A percentile compares a stretch with the other conserved stretches of the same genome.
phyloP scores from a whole-genome alignment of 495 filamentous ascomycete species.

The Copromyces sp. region DNA sequence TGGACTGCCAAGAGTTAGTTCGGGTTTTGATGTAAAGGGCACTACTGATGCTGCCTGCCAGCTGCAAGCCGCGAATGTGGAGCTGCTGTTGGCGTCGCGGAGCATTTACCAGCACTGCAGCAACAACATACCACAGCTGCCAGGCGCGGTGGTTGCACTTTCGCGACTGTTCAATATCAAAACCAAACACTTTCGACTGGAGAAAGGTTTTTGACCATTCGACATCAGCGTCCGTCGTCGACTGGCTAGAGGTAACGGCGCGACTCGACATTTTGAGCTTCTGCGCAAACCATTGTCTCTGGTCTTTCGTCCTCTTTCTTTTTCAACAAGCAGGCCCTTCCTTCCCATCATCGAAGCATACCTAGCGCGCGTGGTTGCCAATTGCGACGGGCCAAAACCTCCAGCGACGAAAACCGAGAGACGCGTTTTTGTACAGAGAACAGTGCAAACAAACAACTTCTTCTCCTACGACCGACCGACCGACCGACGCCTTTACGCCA shows the following conservation, averaged over 20 bases:
- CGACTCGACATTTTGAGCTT: not conserved
- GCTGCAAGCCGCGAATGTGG: slow-evolving; percentile 24
- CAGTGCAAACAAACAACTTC: not conserved
- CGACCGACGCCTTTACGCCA: not conserved
- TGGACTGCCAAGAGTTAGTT: not conserved
- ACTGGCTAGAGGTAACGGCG: not conserved
- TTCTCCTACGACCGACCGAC: not conserved
- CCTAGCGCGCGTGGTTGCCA: not conserved
- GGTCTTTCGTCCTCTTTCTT: not conserved
- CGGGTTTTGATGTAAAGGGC: not conserved
- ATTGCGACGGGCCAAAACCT: not conserved
- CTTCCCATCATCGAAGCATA: not conserved
- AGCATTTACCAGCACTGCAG: not conserved
- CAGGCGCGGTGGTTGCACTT: slow-evolving; percentile 1
- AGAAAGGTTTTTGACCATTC: not conserved
- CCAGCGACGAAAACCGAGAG: not conserved
- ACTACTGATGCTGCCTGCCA: not conserved
- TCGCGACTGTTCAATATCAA: not conserved
- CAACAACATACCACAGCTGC: slow-evolving; percentile 16
- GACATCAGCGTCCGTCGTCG: not conserved
- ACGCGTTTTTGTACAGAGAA: not conserved
- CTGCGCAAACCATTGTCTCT: not conserved
- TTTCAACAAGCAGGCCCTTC: not conserved
- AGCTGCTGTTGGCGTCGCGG: not conserved
- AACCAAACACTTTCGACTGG: not conserved